Evolutionary conservation across 306 rosid species (phyloP).

Genomic region (Dicorynia guianensis): DNA sequence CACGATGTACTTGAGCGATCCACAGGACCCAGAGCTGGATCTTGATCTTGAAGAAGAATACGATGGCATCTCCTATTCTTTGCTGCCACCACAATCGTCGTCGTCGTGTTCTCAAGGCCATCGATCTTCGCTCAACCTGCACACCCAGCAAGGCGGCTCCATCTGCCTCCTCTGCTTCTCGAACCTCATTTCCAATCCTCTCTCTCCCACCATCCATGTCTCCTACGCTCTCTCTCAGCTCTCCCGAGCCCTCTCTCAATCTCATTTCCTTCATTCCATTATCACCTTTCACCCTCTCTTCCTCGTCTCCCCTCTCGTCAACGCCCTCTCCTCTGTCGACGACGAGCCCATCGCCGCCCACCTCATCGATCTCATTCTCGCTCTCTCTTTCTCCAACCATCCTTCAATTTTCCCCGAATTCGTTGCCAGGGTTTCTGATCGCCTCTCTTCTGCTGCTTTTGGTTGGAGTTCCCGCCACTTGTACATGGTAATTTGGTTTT

Average conservation of each 20-base stretch:
- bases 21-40: conserved; percentile 43
- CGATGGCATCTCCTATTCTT: conserved; percentile 23
- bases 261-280: conserved; percentile 64
- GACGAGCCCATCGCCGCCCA: conserved; percentile 73
- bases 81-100: background rate
- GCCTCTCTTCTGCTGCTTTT: conserved; percentile 61
- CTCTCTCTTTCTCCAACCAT: conserved; percentile 49
- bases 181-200: conserved; percentile 75
- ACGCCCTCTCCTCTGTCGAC: conserved; percentile 72
- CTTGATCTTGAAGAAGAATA: conserved; percentile 16
- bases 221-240: conserved; percentile 91
- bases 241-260: conserved; percentile 73
- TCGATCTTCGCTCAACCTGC: conserved; percentile 73
- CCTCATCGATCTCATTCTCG: conserved; percentile 55
- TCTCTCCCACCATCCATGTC: conserved; percentile 84
- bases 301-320: conserved; percentile 73
- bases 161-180: conserved; percentile 89
- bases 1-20: conserved; percentile 49
- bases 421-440: conserved; percentile 61
- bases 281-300: conserved; percentile 77
- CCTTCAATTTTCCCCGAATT: conserved; percentile 55
- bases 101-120: conserved; percentile 76
- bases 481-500: conserved; percentile 54
- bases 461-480: conserved; percentile 82
- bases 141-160: conserved; percentile 72